Conservation (phyloP, 176 grass and related monocot species). For the Thalia dealbata region DNA sequence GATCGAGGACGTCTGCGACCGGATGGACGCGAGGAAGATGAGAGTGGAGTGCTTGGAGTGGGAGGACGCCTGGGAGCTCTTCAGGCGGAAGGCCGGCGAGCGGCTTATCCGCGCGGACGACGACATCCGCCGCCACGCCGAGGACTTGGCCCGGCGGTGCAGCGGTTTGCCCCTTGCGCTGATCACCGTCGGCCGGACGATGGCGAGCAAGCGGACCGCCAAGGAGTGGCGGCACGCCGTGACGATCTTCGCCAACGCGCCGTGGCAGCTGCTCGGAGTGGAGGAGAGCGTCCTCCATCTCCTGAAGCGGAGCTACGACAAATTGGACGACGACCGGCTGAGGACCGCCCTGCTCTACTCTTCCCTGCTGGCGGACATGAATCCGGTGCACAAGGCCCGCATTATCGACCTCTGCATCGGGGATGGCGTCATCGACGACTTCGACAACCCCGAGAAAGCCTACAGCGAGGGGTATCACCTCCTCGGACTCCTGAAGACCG, state of each 20-base stretch:
- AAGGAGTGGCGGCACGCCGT: slow-evolving; percentile 1
- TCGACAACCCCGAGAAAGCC: neutral
- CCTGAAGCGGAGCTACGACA: neutral
- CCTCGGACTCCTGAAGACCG: neutral
- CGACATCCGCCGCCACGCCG: neutral
- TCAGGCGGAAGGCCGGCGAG: neutral
- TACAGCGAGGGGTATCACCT: neutral
- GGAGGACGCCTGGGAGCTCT: slow-evolving; percentile 3
- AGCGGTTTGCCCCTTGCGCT: neutral
- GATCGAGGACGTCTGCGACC: slow-evolving; percentile 77
- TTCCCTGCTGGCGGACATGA: neutral
- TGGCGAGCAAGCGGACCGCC: neutral
- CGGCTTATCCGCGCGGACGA: neutral
- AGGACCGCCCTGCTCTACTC: neutral
- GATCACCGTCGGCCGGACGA: neutral
- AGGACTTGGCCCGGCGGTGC: neutral
- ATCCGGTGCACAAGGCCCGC: neutral
- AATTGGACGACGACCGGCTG: neutral
- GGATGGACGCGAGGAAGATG: slow-evolving; percentile 6
- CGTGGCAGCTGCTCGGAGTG: neutral
- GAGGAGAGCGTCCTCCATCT: neutral
- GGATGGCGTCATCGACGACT: neutral
- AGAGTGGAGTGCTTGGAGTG: neutral
- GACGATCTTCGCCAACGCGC: neutral
- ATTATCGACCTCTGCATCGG: neutral